These are phyloP conservation scores for Wickerhamiella siamensis DNA, from an alignment of 805 yeast genomes.

Conservation along the genomic window DNA sequence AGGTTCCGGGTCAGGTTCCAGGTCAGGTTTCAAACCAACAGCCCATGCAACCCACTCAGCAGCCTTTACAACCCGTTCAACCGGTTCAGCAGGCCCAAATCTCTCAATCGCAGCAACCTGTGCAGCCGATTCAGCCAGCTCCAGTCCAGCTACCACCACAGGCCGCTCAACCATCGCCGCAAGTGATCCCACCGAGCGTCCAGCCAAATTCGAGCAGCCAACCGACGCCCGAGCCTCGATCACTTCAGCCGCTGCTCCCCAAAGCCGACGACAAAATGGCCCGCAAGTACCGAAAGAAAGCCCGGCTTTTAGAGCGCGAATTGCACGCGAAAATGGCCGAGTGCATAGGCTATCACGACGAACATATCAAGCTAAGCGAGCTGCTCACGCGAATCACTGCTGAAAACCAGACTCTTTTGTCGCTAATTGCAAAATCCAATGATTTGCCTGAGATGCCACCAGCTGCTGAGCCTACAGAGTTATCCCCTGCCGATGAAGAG, in stretches of 20 bases:
- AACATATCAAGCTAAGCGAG: not conserved
- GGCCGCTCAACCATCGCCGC: conserved; percentile 1
- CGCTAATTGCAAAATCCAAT: not conserved
- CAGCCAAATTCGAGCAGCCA: not conserved
- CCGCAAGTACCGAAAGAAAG: not conserved
- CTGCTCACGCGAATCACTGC: not conserved
- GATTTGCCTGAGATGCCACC: conserved; percentile 1
- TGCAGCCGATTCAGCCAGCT: not conserved
- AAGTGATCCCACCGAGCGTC: not conserved
- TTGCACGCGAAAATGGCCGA: not conserved
- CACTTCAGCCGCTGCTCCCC: not conserved
- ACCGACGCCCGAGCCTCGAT: not conserved
- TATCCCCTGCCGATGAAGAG: conserved; percentile 3
- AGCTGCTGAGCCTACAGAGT: conserved; percentile 1
- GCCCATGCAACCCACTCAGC: too few relatives aligned
- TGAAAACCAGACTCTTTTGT: not conserved
- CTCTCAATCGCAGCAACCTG: too few relatives aligned
- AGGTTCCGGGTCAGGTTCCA: too few relatives aligned
- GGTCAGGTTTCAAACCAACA: too few relatives aligned
- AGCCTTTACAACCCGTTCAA: too few relatives aligned
- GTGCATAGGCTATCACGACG: not conserved
- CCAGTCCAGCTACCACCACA: not conserved
- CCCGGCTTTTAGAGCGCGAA: not conserved
- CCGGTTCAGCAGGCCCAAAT: too few relatives aligned
- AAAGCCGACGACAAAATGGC: not conserved